A percentile compares a stretch with the other conserved stretches of the same genome.
Conservation (phyloP, 176 grass and related monocot species). For the Hordeum vulgare region DNA sequence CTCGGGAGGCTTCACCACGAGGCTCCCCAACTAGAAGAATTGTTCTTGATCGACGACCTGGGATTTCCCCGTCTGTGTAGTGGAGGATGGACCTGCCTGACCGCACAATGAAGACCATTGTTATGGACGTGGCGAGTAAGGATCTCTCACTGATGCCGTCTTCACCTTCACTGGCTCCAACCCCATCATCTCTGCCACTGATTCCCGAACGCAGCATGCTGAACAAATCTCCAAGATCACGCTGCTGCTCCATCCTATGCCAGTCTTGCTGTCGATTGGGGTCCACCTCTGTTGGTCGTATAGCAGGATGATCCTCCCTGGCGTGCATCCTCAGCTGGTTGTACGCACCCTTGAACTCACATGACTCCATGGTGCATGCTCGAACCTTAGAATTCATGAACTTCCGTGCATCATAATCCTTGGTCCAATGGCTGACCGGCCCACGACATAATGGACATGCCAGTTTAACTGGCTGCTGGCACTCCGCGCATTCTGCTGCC, state of each 20-base stretch:
- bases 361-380: slow-evolving; percentile 59
- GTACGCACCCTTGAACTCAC: slow-evolving; percentile 62
- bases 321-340: slow-evolving; percentile 72
- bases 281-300: slow-evolving; percentile 65
- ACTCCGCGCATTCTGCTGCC: slow-evolving; percentile 15
- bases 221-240: slow-evolving; percentile 73
- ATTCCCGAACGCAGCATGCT: slow-evolving; percentile 67
- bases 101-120: slow-evolving; percentile 57
- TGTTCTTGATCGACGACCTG: slow-evolving; percentile 20
- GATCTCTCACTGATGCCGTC: slow-evolving; percentile 26
- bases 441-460: slow-evolving; percentile 71
- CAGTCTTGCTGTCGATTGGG: slow-evolving; percentile 67
- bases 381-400: slow-evolving; percentile 66
- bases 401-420: slow-evolving; percentile 45
- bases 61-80: slow-evolving; percentile 1
- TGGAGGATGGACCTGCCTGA: slow-evolving; percentile 18
- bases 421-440: slow-evolving; percentile 48
- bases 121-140: slow-evolving; percentile 26
- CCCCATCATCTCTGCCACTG: slow-evolving; percentile 12
- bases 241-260: slow-evolving; percentile 78
- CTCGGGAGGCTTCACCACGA: neutral
- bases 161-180: slow-evolving; percentile 25
- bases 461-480: slow-evolving; percentile 29
- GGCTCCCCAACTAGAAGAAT: slow-evolving; percentile 26
- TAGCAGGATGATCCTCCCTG: slow-evolving; percentile 56